Evolutionary conservation across 2,329 filamentous ascomycete genomes (phyloP), one percentile per base, ranked within the genome.

Genomic region (Emericellopsis cladophorae): DNA sequence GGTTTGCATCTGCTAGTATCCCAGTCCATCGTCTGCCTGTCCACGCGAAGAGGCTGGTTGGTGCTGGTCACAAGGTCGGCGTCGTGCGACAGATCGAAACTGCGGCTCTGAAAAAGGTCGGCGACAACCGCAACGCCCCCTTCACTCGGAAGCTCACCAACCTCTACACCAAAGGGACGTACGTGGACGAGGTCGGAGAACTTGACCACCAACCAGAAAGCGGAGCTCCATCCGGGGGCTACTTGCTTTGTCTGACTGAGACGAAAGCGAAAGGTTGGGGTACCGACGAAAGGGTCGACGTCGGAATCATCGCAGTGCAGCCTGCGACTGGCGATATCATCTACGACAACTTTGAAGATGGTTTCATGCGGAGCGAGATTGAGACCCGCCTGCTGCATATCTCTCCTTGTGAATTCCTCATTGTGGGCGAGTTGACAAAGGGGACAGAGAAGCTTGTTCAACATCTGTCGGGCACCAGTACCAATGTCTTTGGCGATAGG

Each of bases 131-230:
- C 43, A 95, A 95, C 54, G 76, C 88, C 0, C 89, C 92, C 0
- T 98, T 98, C 51, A 76, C 87, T 31, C 79, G 92, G 31, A 92
- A 94, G 52, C 77, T 98, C 52, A 96, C 92, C 14, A 95, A 94
- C 54, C 71, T 98, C 7, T 98, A 98, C 62, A 98, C 92, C 8
- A 98, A 96, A 59, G 92, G 89, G 35, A 98, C 92, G 3, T 98
- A 96, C 51, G 82, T 98, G 42, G 92, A 96, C 54, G 92, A 98
- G 57, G 74, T 85, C 9, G 90, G 92, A 46, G 86, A 86, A 22
- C 61, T 95, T 5, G 82, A 84, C 40, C 64, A 66, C 41, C 55
- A 54, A 51, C 44, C 46, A 15, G 64, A 52, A 49, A 65, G 46
- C 0, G 67, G 72, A 32, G 68, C 74, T 2, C 71, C 78, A 0